Evolutionary conservation across 148 eudicot genomes (phyloP).

Genomic region (Fagopyrum homotropicum): DNA sequence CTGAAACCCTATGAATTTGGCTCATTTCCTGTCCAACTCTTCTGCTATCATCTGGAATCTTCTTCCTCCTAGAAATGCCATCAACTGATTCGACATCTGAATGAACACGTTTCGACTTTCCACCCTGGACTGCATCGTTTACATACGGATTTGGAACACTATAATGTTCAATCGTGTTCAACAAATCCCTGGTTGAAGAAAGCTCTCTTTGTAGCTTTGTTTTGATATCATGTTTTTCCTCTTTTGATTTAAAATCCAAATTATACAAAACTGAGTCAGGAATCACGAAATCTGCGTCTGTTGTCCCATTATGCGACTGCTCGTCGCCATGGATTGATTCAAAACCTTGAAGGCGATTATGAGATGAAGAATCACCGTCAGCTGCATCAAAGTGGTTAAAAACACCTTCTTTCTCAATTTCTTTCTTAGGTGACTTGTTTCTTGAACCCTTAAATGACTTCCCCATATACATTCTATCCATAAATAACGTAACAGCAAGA

Average conservation of each 20-base stretch:
- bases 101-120: conserved; percentile 38
- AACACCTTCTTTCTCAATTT: conserved; percentile 19
- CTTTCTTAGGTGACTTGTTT: conserved; percentile 16
- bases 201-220: conserved; percentile 72
- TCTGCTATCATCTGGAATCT: conserved; percentile 60
- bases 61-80: conserved; percentile 39
- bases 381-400: conserved; percentile 26
- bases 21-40: conserved; percentile 40
- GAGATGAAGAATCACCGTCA: conserved; percentile 31
- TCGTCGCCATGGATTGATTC: conserved; percentile 12
- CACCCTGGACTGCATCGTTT: conserved; percentile 29
- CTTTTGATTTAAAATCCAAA: conserved; percentile 58
- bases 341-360: conserved; percentile 21
- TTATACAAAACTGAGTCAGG: conserved; percentile 47
- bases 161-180: conserved; percentile 57
- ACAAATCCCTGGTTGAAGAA: conserved; percentile 48
- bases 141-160: conserved; percentile 13
- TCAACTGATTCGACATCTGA: conserved; percentile 41
- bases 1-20: conserved; percentile 17
- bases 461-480: conserved; percentile 3
- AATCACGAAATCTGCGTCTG: conserved; percentile 30
- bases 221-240: conserved; percentile 57
- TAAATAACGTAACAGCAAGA: not conserved
- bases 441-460: conserved; percentile 29
- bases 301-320: conserved; percentile 25